phyloP scores from a whole-genome alignment of 495 filamentous ascomycete genomes.

The Aspergillus mulundensis region DNA sequence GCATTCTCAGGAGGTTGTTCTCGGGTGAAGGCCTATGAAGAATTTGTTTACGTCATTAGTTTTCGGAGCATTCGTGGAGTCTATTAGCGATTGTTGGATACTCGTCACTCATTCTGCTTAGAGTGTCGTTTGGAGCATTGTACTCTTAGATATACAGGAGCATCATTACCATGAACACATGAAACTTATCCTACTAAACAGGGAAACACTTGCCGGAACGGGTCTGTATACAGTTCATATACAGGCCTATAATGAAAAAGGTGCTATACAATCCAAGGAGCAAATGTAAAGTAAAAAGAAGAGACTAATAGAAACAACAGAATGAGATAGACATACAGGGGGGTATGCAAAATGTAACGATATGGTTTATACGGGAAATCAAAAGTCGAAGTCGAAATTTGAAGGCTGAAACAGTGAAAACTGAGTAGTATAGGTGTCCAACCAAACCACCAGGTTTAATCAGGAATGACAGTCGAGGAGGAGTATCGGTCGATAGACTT shows the following conservation, averaged over 20 bases:
- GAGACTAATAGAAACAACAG: slow-evolving; percentile 1
- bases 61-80: slow-evolving; percentile 12
- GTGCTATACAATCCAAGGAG: slow-evolving; percentile 14
- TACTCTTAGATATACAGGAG: not conserved
- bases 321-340: slow-evolving; percentile 23
- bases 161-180: not conserved
- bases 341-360: slow-evolving; percentile 19
- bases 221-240: slow-evolving; percentile 3
- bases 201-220: not conserved
- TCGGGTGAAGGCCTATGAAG: slow-evolving; percentile 36
- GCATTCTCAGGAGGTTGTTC: slow-evolving; percentile 46
- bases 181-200: not conserved
- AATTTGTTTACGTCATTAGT: not conserved
- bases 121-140: not conserved
- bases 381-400: slow-evolving; percentile 1
- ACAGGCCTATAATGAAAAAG: not conserved
- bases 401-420: not conserved
- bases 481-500: not conserved
- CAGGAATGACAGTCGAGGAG: not conserved
- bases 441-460: not conserved
- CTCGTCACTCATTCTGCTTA: not conserved
- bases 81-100: slow-evolving; percentile 10
- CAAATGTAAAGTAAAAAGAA: slow-evolving; percentile 4
- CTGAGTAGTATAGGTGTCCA: not conserved
- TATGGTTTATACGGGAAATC: slow-evolving; percentile 19